phyloP scores from a whole-genome alignment of 169 alveolate genomes.

The Hepatocystis sp. region DNA sequence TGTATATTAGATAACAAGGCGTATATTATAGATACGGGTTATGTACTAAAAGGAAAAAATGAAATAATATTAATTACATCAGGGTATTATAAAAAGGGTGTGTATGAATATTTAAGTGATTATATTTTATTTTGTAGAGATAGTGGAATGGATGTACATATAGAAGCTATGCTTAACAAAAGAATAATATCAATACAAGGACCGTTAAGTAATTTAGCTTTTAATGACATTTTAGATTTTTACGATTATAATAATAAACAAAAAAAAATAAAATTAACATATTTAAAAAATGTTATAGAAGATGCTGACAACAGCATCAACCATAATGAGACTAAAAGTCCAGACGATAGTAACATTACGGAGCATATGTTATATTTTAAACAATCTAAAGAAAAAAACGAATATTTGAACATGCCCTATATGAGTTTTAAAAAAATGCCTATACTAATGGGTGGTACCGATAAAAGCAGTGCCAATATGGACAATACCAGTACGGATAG shows the following conservation, averaged over 20 bases:
- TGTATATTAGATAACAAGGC: slow-evolving; percentile 80
- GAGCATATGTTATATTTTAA: slow-evolving; percentile 7
- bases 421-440: slow-evolving; percentile 69
- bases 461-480: neutral
- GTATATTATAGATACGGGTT: slow-evolving; percentile 78
- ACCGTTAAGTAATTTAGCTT: slow-evolving; percentile 66
- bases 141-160: slow-evolving; percentile 77
- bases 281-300: slow-evolving; percentile 35
- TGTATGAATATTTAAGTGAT: slow-evolving; percentile 80
- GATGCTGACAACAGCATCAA: neutral
- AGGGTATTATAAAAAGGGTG: slow-evolving; percentile 79
- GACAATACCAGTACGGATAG: neutral
- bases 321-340: neutral
- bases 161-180: slow-evolving; percentile 57
- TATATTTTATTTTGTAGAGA: slow-evolving; percentile 78
- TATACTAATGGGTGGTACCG: no score
- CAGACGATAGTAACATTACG: neutral
- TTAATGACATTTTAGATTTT: slow-evolving; percentile 51
- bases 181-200: slow-evolving; percentile 80
- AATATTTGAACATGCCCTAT: slow-evolving; percentile 57
- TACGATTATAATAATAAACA: slow-evolving; percentile 10
- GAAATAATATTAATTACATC: slow-evolving; percentile 75
- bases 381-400: neutral
- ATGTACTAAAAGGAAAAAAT: slow-evolving; percentile 76
- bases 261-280: slow-evolving; percentile 1